Conservation (phyloP, 768 basidiomycete genomes). For the Fistulinella prunicolor region DNA sequence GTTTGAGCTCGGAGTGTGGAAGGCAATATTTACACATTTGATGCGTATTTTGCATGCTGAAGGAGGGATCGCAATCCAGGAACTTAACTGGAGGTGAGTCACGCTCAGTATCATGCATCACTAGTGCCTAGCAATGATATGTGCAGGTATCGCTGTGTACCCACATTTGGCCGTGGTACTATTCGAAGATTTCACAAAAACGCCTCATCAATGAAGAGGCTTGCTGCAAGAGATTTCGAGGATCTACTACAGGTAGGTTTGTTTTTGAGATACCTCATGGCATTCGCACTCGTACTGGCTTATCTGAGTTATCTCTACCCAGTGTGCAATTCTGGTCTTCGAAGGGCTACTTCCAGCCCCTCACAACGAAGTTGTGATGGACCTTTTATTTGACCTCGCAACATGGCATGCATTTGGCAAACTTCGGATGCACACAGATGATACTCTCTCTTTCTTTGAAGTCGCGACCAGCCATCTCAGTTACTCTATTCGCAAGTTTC, state of each 20-base stretch:
- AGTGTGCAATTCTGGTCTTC: constrained; percentile 1
- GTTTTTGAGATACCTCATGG: neutral
- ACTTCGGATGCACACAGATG: neutral
- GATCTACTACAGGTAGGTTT: constrained; percentile 34
- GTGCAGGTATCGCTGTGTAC: constrained; percentile 29
- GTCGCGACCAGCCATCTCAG: neutral
- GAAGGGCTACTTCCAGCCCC: neutral
- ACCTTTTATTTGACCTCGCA: neutral
- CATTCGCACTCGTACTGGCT: neutral
- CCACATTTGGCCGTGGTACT: constrained; percentile 33
- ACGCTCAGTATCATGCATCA: neutral
- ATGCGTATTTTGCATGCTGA: constrained; percentile 18
- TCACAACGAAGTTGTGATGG: neutral
- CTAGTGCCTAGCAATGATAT: neutral
- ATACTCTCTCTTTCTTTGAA: neutral
- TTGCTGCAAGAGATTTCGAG: constrained; percentile 39
- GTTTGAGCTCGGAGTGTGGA: constrained; percentile 26
- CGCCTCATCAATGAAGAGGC: constrained; percentile 32
- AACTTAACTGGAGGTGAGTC: constrained; percentile 18
- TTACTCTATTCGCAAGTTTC: neutral
- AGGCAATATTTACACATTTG: constrained; percentile 21
- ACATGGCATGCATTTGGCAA: constrained; percentile 2
- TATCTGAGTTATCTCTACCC: neutral
- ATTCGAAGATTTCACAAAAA: constrained; percentile 34
- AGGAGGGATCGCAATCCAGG: constrained; percentile 1